A percentile compares a stretch with the other conserved stretches of the same genome.
Conservation (phyloP, 352 stramenopile species). For the Phytophthora multivora region DNA sequence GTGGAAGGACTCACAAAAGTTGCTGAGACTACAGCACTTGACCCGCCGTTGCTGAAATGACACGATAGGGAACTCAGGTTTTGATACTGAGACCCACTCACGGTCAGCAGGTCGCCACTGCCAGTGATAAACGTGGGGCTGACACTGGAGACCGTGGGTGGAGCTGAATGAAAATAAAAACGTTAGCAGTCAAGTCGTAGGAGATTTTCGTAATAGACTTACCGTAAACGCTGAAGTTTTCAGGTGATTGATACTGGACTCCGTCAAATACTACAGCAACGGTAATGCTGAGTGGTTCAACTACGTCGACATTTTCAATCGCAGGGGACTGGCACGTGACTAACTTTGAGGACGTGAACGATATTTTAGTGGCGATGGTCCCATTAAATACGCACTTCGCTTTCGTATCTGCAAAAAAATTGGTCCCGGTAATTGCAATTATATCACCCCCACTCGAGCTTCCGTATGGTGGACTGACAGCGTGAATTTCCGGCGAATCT, state of each 20-base stretch:
- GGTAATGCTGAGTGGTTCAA: conserved; percentile 9
- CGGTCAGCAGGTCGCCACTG: conserved; percentile 26
- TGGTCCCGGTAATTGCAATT: conserved; percentile 35
- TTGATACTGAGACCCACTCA: conserved; percentile 35
- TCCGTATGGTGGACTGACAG: conserved; percentile 33
- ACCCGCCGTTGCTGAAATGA: conserved; percentile 29
- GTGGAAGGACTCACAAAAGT: conserved; percentile 32
- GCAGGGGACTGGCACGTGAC: conserved; percentile 40
- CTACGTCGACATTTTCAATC: not conserved
- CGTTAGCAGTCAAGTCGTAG: not conserved
- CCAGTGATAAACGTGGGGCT: conserved; percentile 36
- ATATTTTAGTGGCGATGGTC: conserved; percentile 30
- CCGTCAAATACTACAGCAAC: conserved; percentile 39
- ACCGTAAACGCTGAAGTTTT: conserved; percentile 35
- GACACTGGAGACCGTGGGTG: conserved; percentile 26
- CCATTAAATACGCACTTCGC: conserved; percentile 52
- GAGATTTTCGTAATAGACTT: not conserved
- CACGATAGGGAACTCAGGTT: conserved; percentile 40
- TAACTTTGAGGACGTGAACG: conserved; percentile 27
- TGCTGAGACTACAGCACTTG: not conserved
- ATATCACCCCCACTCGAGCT: conserved; percentile 21
- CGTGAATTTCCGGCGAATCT: conserved; percentile 47
- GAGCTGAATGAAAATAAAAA: conserved; percentile 18
- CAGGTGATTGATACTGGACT: conserved; percentile 21
- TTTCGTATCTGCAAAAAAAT: conserved; percentile 38